phyloP scores from a whole-genome alignment of 495 filamentous ascomycete genomes.

The Darksidea phi region DNA sequence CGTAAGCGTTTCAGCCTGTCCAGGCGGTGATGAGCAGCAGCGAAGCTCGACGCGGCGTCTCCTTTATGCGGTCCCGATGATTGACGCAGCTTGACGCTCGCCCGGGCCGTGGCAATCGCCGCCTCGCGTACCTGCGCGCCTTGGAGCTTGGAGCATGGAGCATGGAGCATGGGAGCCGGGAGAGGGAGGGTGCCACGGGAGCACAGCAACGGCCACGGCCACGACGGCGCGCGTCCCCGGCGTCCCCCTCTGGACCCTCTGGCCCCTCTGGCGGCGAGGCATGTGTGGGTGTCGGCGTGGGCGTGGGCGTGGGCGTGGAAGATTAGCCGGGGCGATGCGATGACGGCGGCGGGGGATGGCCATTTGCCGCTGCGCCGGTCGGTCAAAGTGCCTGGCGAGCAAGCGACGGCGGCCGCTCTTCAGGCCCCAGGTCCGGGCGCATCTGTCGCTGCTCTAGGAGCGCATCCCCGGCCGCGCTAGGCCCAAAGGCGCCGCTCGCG shows the following conservation, averaged over 20 bases:
- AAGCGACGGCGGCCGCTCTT: constrained; percentile 26
- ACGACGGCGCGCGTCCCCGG: constrained; percentile 14
- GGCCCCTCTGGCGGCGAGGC: no score
- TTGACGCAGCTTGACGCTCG: background rate
- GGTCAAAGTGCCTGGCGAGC: background rate
- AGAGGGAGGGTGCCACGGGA: constrained; percentile 23
- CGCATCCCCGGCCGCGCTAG: constrained; percentile 4
- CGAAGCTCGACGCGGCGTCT: constrained; percentile 15
- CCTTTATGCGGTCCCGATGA: constrained; percentile 28
- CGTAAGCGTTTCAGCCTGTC: constrained; percentile 34
- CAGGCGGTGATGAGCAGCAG: constrained; percentile 12
- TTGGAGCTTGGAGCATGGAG: no score
- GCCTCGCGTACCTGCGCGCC: constrained; percentile 29
- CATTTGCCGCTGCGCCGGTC: constrained; percentile 31
- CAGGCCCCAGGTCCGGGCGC: constrained; percentile 3
- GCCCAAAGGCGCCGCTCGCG: constrained; percentile 18
- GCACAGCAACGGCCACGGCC: constrained; percentile 28
- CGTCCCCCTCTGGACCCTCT: no score
- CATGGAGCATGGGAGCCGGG: background rate
- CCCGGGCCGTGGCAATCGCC: constrained; percentile 17
- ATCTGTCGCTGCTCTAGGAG: background rate
- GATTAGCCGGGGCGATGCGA: constrained; percentile 29
- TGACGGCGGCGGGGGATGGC: constrained; percentile 11
- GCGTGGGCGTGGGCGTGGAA: constrained; percentile 3
- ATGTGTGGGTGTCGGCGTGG: no score